Conservation (phyloP, 768 basidiomycete genomes). For the Cystobasidium ongulense region DNA sequence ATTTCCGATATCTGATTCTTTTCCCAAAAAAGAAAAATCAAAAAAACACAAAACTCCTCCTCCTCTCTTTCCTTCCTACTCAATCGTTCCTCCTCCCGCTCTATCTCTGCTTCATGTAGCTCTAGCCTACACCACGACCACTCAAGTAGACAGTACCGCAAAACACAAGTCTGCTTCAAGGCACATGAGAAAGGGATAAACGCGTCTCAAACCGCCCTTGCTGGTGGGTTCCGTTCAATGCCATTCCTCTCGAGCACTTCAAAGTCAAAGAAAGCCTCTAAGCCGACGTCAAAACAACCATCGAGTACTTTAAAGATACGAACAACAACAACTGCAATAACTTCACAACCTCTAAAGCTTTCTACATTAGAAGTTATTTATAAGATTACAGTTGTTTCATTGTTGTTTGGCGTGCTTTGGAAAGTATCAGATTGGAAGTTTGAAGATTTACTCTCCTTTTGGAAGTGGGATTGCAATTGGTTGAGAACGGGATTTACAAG, state of each 20-base stretch:
- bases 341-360: background rate
- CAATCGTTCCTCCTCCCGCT: background rate
- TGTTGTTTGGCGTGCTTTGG: background rate
- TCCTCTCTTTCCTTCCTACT: background rate
- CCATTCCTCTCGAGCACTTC: background rate
- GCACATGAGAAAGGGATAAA: no score
- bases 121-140: background rate
- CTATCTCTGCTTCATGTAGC: background rate
- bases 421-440: background rate
- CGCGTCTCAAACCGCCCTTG: no score
- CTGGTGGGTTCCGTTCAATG: no score
- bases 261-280: background rate
- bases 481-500: background rate
- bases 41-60: no score
- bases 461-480: background rate
- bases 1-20: no score
- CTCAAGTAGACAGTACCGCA: no score
- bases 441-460: background rate
- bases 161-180: background rate
- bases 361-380: background rate
- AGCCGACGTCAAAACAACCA: background rate
- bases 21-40: no score
- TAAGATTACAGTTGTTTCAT: background rate
- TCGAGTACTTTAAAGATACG: background rate
- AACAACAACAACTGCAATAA: background rate